phyloP scores from a whole-genome alignment of 75 land plant species.

The Pinus albicaulis region DNA sequence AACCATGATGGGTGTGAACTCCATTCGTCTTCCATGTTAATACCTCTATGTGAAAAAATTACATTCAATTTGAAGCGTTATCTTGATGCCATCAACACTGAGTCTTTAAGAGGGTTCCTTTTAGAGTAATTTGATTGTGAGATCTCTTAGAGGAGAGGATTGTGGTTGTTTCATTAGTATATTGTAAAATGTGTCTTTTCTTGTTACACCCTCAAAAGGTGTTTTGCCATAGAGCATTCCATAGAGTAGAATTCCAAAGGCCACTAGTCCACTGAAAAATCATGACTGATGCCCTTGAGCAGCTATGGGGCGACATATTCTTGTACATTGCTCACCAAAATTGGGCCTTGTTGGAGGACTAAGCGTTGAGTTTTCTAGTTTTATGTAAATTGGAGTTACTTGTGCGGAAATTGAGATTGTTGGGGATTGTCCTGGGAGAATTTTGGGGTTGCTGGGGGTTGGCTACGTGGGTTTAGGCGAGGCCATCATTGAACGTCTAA shows the following conservation, averaged over 20 bases:
- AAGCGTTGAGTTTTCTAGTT: no score
- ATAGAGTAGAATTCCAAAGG: slow-evolving; percentile 65
- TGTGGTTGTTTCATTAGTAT: slow-evolving; percentile 48
- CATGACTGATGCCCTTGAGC: slow-evolving; percentile 66
- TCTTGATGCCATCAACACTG: slow-evolving; percentile 19
- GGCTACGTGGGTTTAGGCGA: no score
- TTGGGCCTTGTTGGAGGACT: slow-evolving; percentile 17
- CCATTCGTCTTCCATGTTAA: no score
- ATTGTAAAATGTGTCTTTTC: slow-evolving; percentile 57
- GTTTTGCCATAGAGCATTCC: slow-evolving; percentile 66
- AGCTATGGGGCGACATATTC: slow-evolving; percentile 86
- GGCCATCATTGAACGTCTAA: no score
- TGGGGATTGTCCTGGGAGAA: no score
- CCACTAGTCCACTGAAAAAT: slow-evolving; percentile 80
- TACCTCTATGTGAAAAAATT: no score
- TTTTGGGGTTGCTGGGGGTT: no score
- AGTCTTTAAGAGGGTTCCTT: slow-evolving; percentile 80
- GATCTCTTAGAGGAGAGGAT: slow-evolving; percentile 46
- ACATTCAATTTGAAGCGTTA: no score
- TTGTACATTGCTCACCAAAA: slow-evolving; percentile 81
- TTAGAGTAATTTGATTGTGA: slow-evolving; percentile 52
- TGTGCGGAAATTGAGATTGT: no score
- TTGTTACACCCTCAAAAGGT: slow-evolving; percentile 72
- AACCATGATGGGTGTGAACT: no score
- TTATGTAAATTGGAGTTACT: no score